A percentile compares a stretch with the other conserved stretches of the same genome.
phyloP scores from a whole-genome alignment of 495 filamentous ascomycete genomes.

The Neurospora tetrasperma region DNA sequence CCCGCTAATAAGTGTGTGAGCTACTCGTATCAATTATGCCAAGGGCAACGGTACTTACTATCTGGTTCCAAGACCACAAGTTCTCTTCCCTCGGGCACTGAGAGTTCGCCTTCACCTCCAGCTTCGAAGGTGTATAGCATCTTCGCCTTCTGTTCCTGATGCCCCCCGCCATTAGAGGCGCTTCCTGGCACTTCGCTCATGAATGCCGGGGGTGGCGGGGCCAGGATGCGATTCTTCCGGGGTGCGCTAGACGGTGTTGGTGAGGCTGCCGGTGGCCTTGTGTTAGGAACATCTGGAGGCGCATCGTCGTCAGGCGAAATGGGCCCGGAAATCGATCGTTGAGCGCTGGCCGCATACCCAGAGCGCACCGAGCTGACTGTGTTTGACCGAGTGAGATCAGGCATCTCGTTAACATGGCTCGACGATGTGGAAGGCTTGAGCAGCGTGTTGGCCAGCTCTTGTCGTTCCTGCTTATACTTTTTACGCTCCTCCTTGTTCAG shows the following conservation, averaged over 20 bases:
- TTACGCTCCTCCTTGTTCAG: constrained; percentile 89
- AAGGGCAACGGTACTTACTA: constrained; percentile 45
- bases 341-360: constrained; percentile 71
- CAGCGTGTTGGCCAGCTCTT: constrained; percentile 61
- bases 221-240: constrained; percentile 62
- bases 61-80: constrained; percentile 77
- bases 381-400: constrained; percentile 62
- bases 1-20: constrained; percentile 52
- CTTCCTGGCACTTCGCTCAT: constrained; percentile 51
- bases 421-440: constrained; percentile 30
- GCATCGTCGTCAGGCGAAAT: constrained; percentile 39
- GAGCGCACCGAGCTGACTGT: constrained; percentile 92
- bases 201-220: constrained; percentile 78
- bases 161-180: constrained; percentile 21
- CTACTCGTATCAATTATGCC: constrained; percentile 1
- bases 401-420: constrained; percentile 39
- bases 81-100: constrained; percentile 64
- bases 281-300: constrained; percentile 27
- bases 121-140: constrained; percentile 85
- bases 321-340: constrained; percentile 57
- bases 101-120: constrained; percentile 67
- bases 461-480: constrained; percentile 72
- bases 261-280: constrained; percentile 16
- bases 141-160: constrained; percentile 58
- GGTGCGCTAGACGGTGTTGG: constrained; percentile 19